phyloP scores from a whole-genome alignment of 345 rosid genomes.

The Melaleuca quinquenervia region DNA sequence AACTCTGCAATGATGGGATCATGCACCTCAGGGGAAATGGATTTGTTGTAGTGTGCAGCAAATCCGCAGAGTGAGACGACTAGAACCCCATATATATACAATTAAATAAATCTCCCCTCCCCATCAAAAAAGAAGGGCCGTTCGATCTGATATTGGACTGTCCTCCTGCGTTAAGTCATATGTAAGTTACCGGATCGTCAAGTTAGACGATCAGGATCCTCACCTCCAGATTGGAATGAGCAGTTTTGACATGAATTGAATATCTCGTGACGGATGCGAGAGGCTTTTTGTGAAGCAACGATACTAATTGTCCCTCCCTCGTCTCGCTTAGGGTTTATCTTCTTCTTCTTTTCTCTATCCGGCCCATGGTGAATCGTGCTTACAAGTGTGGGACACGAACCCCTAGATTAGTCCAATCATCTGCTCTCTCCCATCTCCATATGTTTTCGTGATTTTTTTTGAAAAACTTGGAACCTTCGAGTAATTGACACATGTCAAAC shows the following conservation, averaged over 20 bases:
- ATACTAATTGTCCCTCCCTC: not conserved
- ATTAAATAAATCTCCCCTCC: too few species aligned
- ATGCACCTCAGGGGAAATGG: too few species aligned
- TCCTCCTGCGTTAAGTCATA: too few species aligned
- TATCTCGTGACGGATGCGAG: not conserved
- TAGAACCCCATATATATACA: too few species aligned
- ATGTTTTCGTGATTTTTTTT: not conserved
- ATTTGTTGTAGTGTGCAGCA: too few species aligned
- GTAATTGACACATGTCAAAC: not conserved
- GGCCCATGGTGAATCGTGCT: not conserved
- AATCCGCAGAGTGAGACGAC: too few species aligned
- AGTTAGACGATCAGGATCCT: too few species aligned
- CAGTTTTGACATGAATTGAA: not conserved
- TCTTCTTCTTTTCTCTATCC: not conserved
- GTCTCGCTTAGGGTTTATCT: rapidly evolving
- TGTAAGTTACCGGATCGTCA: too few species aligned
- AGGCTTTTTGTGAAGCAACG: not conserved
- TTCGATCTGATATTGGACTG: too few species aligned
- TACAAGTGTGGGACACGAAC: rapidly evolving
- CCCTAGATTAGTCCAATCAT: not conserved
- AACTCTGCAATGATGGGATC: not conserved
- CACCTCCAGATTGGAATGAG: not conserved
- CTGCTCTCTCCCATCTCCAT: not conserved
- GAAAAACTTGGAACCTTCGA: rapidly evolving
- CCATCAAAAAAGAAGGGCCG: too few species aligned